Percentiles rank a stretch among this genome's conserved stretches.
Conservation (phyloP, 176 grass and related monocot genomes). For the Aegilops bicornis region DNA sequence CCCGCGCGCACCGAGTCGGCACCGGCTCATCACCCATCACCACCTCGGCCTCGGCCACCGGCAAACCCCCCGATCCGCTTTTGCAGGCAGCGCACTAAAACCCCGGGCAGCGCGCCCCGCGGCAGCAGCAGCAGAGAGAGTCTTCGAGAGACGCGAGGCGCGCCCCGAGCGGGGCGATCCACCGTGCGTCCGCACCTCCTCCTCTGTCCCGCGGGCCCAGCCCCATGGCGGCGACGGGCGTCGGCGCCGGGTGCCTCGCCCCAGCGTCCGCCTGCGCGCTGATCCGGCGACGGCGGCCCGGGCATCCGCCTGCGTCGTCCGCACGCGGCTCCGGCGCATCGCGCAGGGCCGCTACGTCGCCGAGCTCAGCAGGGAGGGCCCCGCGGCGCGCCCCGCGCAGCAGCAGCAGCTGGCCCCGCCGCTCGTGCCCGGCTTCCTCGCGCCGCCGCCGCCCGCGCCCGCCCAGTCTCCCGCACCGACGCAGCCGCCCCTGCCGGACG, state of each 20-base stretch:
- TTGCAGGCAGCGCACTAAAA: slow-evolving; percentile 27
- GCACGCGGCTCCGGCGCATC: neutral
- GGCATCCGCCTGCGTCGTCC: neutral
- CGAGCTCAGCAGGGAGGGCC: slow-evolving; percentile 43
- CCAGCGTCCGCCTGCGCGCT: neutral
- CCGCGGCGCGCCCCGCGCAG: slow-evolving; percentile 9
- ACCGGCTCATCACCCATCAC: neutral
- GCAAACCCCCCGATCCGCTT: slow-evolving; percentile 31
- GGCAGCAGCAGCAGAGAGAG: slow-evolving; percentile 1
- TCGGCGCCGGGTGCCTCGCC: slow-evolving; percentile 32
- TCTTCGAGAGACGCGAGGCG: neutral
- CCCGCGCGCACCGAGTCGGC: neutral
- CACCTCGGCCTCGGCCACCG: neutral
- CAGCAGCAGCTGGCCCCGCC: slow-evolving; percentile 14
- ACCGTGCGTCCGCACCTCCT: neutral
- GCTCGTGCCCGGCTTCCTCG: slow-evolving; percentile 14
- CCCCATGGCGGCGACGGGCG: slow-evolving; percentile 24
- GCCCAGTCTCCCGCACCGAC: neutral
- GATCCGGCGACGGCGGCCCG: neutral
- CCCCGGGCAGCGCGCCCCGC: slow-evolving; percentile 33
- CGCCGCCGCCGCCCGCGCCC: neutral
- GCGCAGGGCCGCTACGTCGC: slow-evolving; percentile 34
- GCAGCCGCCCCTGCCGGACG: slow-evolving; percentile 25
- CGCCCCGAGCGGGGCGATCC: neutral
- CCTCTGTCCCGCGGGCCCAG: neutral